A percentile compares a stretch with the other conserved stretches of the same genome.
phyloP scores from a whole-genome alignment of 2,329 filamentous ascomycete genomes.

The Mycocentrospora acerina region DNA sequence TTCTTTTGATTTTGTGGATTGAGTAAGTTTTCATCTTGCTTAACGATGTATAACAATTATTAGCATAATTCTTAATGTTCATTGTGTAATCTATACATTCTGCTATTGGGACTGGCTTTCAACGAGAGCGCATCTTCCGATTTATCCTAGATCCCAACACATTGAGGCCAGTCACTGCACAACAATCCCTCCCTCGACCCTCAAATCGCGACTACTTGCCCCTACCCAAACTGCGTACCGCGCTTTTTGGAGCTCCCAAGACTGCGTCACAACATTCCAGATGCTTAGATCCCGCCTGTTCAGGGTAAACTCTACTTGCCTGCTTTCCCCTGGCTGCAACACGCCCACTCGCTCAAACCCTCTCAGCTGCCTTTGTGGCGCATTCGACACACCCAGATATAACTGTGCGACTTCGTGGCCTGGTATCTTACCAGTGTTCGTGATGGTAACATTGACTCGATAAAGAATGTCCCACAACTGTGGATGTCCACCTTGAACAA shows the following conservation, averaged over 20 bases:
- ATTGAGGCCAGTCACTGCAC: conserved; percentile 3
- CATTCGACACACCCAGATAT: conserved; percentile 64
- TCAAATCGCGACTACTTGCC: conserved; percentile 39
- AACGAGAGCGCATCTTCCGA: too few species aligned
- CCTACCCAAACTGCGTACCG: conserved; percentile 35
- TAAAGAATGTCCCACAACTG: conserved; percentile 68
- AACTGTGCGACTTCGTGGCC: conserved; percentile 75
- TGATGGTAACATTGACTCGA: conserved; percentile 64
- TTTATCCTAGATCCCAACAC: too few species aligned
- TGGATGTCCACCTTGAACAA: conserved; percentile 39
- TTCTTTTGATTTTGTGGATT: too few species aligned
- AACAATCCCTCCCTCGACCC: conserved; percentile 18
- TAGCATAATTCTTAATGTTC: too few species aligned
- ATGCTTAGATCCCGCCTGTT: conserved; percentile 80
- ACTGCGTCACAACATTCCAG: conserved; percentile 74
- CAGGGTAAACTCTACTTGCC: conserved; percentile 65
- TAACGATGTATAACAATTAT: too few species aligned
- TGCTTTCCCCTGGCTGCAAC: conserved; percentile 66
- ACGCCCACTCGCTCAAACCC: conserved; percentile 72
- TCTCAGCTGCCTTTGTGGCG: conserved; percentile 66
- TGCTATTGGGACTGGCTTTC: too few species aligned
- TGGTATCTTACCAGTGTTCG: conserved; percentile 64
- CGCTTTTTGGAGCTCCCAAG: conserved; percentile 64
- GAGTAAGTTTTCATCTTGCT: too few species aligned
- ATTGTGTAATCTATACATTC: too few species aligned